Base-by-base conservation (phyloP, 306 rosid genomes). In the Pyrus pyrifolia region DNA sequence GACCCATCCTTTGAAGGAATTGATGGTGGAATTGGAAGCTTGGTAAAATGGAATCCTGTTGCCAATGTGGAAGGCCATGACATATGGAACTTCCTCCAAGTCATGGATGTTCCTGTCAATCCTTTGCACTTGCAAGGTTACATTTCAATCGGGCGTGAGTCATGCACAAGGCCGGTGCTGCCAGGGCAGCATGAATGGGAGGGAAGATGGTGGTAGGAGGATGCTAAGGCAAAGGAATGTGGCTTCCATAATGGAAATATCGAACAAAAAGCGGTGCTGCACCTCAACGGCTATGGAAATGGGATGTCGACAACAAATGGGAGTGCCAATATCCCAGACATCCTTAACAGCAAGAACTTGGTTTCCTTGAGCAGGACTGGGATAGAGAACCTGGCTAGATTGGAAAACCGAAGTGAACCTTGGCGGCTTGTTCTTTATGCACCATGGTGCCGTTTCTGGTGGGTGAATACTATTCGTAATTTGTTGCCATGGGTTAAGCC, bases 201-300 rank as follows among this genome's bases (percentile, higher is more conserved):
- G 23, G 99, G 99, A 81, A 88, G 99, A 57, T 95, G 99, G 99
- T 95, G 97, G 99, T 95, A 97, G 98, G 97, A 91, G 86, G 98
- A 93, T 74, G 91, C 98, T 67, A 91, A 89, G 76, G 93, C 96
- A 1, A 95, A 95, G 87, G 99, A 95, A 75, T 95, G 99, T n/a
- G 99, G 99, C 73, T 97, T 92, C 68, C 99, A 95, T 91, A 95
- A 92, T 58, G 99, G 99, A 19, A 91, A 92, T 65, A 77, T 95
- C 33, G 88, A 88, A 74, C 90, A 88, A 80, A 89, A 80, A 46
- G 86, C 79, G 94, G 94, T 35, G 80, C 62, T 0, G 64, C 82
- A 42, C 72, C 18, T 74, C 78, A 27, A 86, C 82, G 14, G 81
- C 83, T 40, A 23, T 77, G 11, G 85, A 78, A 14, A 58, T 57